These are phyloP conservation scores for Colletotrichum sp. DNA, from an alignment of 2,329 filamentous ascomycete species.

Conservation along the genomic window DNA sequence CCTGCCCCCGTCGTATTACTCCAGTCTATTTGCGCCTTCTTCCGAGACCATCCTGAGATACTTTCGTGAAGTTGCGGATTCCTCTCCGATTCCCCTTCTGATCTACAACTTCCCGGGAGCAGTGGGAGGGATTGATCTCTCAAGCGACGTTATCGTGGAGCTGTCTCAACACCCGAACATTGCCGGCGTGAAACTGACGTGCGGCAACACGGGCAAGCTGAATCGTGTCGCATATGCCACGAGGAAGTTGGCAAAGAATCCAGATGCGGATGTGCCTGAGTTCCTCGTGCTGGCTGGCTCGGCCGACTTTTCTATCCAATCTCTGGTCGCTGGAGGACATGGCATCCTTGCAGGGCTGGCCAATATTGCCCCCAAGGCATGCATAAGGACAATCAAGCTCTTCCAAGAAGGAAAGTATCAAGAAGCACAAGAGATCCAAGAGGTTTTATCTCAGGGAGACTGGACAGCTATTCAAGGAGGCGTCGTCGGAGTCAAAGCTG, in stretches of 20 bases:
- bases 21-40: conserved; percentile 65
- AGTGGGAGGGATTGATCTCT: conserved; percentile 67
- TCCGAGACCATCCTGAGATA: conserved; percentile 68
- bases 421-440: conserved; percentile 58
- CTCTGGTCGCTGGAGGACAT: conserved; percentile 70
- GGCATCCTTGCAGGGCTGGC: conserved; percentile 76
- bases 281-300: conserved; percentile 77
- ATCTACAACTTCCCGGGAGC: conserved; percentile 76
- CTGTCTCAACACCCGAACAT: conserved; percentile 69
- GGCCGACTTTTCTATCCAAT: conserved; percentile 75
- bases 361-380: conserved; percentile 73
- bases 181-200: conserved; percentile 72
- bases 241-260: conserved; percentile 43
- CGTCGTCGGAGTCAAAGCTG: conserved; percentile 74
- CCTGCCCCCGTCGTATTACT: conserved; percentile 79
- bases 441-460: conserved; percentile 70
- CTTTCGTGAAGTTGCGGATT: conserved; percentile 69
- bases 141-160: conserved; percentile 65
- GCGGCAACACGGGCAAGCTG: conserved; percentile 73
- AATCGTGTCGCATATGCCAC: conserved; percentile 67
- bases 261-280: conserved; percentile 40
- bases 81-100: conserved; percentile 68
- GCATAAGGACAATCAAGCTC: conserved; percentile 65
- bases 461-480: conserved; percentile 76
- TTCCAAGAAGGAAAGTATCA: conserved; percentile 61